Evolutionary conservation across 148 eudicot genomes (phyloP).

Genomic region (Chenopodium quinoa): DNA sequence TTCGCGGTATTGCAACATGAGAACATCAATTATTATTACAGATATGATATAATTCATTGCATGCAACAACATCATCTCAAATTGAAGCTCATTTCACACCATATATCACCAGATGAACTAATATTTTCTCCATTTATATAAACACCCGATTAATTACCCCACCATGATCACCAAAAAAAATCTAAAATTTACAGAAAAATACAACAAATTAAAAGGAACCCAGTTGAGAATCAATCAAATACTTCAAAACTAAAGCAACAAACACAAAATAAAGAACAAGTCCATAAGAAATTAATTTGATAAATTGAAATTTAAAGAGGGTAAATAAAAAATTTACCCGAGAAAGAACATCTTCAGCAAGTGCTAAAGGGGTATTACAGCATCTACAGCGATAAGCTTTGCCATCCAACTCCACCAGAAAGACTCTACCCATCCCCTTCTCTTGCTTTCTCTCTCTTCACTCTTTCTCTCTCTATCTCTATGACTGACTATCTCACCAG

Average conservation of each 20-base stretch:
- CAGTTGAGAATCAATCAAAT: not conserved
- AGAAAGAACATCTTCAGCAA: slow-evolving; percentile 39
- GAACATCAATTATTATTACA: slow-evolving; percentile 6
- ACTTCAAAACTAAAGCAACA: not conserved
- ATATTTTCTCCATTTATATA: not conserved
- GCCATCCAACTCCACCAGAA: slow-evolving; percentile 47
- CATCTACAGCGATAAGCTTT: slow-evolving; percentile 45
- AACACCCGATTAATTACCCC: not conserved
- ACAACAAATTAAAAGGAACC: not conserved
- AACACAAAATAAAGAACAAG: not conserved
- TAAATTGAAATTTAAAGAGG: no score
- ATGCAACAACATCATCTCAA: slow-evolving; percentile 8
- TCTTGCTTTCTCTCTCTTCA: not conserved
- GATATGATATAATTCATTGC: not conserved
- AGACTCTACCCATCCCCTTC: slow-evolving; percentile 47
- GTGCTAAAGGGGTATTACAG: slow-evolving; percentile 44
- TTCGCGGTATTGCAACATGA: slow-evolving; percentile 20
- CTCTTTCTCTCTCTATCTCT: slow-evolving; percentile 1
- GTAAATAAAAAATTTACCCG: slow-evolving; percentile 27
- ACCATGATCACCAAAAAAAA: not conserved
- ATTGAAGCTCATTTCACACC: slow-evolving; percentile 3
- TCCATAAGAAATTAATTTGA: no score
- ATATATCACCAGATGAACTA: not conserved
- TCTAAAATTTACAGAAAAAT: not conserved
- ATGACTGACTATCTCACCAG: not conserved